Conservation (phyloP, 176 grass and related monocot species). For the Avena atlantica region DNA sequence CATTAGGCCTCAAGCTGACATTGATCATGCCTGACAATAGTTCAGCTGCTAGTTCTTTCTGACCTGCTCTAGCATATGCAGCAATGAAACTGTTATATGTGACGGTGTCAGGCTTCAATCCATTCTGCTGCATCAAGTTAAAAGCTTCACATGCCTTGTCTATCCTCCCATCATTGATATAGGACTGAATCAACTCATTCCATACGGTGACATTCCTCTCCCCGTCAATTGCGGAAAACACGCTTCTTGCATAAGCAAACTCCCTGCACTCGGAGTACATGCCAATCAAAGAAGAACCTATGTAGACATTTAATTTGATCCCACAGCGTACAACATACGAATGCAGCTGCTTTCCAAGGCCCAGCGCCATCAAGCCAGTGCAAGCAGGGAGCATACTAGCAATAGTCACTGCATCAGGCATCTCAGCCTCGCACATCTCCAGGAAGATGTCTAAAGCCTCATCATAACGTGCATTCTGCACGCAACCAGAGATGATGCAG, state of each 20-base stretch:
- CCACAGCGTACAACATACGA: conserved; percentile 52
- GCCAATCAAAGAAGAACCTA: conserved; percentile 66
- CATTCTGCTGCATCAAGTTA: conserved; percentile 59
- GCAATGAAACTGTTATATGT: conserved; percentile 68
- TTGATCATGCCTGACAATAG: conserved; percentile 49
- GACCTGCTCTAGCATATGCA: conserved; percentile 69
- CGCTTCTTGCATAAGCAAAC: conserved; percentile 52
- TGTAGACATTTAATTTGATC: conserved; percentile 64
- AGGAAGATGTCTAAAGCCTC: conserved; percentile 58
- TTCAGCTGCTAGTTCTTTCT: conserved; percentile 60
- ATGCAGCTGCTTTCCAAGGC: conserved; percentile 67
- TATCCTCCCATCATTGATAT: conserved; percentile 57
- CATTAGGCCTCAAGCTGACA: conserved; percentile 59
- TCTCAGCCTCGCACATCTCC: conserved; percentile 60
- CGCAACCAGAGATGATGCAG: conserved; percentile 66
- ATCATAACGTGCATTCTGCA: conserved; percentile 57
- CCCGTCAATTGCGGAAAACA: conserved; percentile 51
- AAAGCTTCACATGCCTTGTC: conserved; percentile 55
- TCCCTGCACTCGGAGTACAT: conserved; percentile 63
- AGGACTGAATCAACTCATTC: conserved; percentile 72
- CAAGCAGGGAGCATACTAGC: conserved; percentile 75
- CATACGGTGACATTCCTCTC: conserved; percentile 63
- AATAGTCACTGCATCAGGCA: conserved; percentile 58
- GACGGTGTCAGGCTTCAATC: conserved; percentile 57
- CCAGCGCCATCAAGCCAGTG: conserved; percentile 45